phyloP scores from a whole-genome alignment of 441 rosid species.

The Bruguiera hainesii region DNA sequence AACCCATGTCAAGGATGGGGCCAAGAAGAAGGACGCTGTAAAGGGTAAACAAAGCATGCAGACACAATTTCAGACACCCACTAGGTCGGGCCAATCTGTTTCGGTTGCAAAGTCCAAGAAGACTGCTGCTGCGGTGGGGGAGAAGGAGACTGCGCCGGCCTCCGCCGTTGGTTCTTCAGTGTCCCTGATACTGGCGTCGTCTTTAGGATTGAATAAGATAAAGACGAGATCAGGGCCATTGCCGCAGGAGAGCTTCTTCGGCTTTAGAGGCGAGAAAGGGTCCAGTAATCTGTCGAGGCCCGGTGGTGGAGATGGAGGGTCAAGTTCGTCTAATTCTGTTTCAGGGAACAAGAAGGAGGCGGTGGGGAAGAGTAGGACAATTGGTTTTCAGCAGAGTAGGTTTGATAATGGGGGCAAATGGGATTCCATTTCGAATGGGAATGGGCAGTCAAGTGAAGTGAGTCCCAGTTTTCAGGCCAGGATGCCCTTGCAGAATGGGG shows the following conservation, averaged over 20 bases:
- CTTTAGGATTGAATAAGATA: conserved; percentile 82
- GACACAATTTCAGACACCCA: background rate
- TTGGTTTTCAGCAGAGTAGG: conserved; percentile 37
- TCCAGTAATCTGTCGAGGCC: conserved; percentile 68
- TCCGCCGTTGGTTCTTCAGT: conserved; percentile 26
- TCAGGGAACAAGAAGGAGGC: conserved; percentile 28
- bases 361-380: conserved; percentile 30
- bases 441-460: conserved; percentile 48
- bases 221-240: conserved; percentile 96
- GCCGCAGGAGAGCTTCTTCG: conserved; percentile 81
- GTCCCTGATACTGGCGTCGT: conserved; percentile 85
- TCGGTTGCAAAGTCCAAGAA: conserved; percentile 36
- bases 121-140: conserved; percentile 13
- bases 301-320: conserved; percentile 25
- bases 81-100: conserved; percentile 19
- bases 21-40: conserved; percentile 40
- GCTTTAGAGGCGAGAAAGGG: conserved; percentile 59
- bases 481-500: conserved; percentile 55
- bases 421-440: background rate
- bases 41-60: conserved; percentile 35
- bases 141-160: conserved; percentile 39
- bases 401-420: conserved; percentile 37
- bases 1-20: conserved; percentile 51
- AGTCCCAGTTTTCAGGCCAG: conserved; percentile 56
- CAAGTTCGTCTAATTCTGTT: conserved; percentile 23